phyloP scores from a whole-genome alignment of 768 basidiomycete species.

The Tulasnella sp. region DNA sequence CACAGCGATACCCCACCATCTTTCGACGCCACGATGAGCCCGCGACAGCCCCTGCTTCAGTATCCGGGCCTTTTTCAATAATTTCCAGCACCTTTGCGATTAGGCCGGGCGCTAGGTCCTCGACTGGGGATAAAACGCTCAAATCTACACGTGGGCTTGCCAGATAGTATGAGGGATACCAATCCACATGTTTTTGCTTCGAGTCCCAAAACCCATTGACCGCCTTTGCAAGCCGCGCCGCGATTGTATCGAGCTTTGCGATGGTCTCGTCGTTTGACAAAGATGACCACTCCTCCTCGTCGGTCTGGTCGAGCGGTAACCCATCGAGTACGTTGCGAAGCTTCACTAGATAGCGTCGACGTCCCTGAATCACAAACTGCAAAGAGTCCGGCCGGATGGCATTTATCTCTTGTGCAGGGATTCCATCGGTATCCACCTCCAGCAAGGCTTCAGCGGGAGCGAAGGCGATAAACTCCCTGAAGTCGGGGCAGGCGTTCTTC shows the following conservation, averaged over 20 bases:
- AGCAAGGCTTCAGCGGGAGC: not conserved
- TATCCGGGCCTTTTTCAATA: not conserved
- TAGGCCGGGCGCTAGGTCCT: not conserved
- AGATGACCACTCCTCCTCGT: not conserved
- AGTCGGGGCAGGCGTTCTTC: not conserved
- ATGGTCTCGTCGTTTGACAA: not conserved
- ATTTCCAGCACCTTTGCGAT: not conserved
- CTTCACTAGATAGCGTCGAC: not conserved
- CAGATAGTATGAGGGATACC: not conserved
- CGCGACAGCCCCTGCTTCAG: not conserved
- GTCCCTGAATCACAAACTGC: not conserved
- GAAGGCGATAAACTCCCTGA: not conserved
- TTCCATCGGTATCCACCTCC: not conserved
- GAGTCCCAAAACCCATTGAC: not conserved
- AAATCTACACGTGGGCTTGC: not conserved
- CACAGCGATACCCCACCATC: not conserved
- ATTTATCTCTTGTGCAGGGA: not conserved
- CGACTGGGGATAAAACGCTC: not conserved
- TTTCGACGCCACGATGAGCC: not conserved
- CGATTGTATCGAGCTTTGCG: not conserved
- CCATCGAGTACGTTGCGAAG: not conserved
- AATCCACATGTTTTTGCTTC: not conserved
- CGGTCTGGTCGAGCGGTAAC: not conserved
- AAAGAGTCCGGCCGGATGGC: not conserved
- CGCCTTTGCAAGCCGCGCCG: not conserved